Conservation (phyloP, 257 asterid genomes). For the Petunia secreta region DNA sequence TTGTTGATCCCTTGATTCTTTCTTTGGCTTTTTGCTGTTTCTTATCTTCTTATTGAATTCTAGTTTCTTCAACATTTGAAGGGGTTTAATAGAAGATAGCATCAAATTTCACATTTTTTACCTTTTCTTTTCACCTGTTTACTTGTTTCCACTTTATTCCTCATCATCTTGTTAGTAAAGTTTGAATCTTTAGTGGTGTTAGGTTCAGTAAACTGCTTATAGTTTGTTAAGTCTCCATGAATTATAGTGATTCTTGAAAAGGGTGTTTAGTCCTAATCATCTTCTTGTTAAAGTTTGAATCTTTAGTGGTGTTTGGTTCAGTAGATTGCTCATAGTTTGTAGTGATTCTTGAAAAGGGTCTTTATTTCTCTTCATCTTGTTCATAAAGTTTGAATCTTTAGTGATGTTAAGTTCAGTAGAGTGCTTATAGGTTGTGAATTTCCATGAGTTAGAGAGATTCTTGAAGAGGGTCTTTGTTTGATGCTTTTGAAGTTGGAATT, state of each 20-base stretch:
- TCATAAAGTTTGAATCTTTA: constrained; percentile 33
- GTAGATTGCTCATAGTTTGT: neutral
- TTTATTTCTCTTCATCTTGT: constrained; percentile 22
- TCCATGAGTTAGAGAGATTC: neutral
- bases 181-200: constrained; percentile 1
- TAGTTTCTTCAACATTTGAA: constrained; percentile 40
- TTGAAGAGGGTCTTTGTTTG: neutral
- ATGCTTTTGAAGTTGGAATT: constrained; percentile 26
- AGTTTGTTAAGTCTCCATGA: neutral
- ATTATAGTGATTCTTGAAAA: constrained; percentile 26
- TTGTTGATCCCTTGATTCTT: constrained; percentile 39
- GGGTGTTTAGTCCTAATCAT: constrained; percentile 18
- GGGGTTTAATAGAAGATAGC: constrained; percentile 52
- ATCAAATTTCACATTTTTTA: constrained; percentile 34
- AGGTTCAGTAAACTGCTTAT: neutral
- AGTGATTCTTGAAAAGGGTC: constrained; percentile 29
- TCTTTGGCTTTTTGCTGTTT: constrained; percentile 35
- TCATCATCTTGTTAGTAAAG: neutral
- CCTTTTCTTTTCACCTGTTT: neutral
- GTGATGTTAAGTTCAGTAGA: constrained; percentile 24
- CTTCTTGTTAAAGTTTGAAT: neutral
- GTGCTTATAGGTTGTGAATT: constrained; percentile 19
- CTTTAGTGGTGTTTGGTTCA: neutral
- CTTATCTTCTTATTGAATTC: constrained; percentile 38
- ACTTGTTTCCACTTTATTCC: neutral